Base-by-base conservation (phyloP, 225 moss, liverwort and hornwort genomes). In the Antitrichia curtipendula region DNA sequence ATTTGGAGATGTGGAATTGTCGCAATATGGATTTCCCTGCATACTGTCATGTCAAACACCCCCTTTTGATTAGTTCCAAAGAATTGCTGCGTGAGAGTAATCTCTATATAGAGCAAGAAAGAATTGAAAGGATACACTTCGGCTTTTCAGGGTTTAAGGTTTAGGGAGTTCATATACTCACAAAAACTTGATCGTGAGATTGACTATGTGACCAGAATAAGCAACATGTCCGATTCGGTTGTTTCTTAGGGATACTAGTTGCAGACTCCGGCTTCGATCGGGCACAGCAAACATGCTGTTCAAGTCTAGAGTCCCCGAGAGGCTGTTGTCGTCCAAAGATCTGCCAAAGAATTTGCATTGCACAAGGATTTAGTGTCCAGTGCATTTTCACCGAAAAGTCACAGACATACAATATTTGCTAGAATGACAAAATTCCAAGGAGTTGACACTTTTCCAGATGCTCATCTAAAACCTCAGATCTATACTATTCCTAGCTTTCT, bases 281-380 rank as follows among this genome's bases (percentile, higher is more conserved):
- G 83, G 32, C 34, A 47, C 36, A 71, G 68, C 87, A 28, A 84
- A 57, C 84, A 91, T 76, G 70, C 9, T 54, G 77, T 91, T 15
- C 21, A 91, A 16, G 41, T 91, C 87, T 36, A 88, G 74, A 58
- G 91, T 90, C 38, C 89, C 88, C 59, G 78, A 79, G 73, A 91
- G 66, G 29, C 66, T 52, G 78, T 91, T 90, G 74, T 89, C 28
- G 76, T 89, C 91, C 57, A 91, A 59, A 58, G 72, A 73, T 78
- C 88, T 91, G 86, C 65, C 91, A 86, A 82, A 68, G 31, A 47
- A 50, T 41, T 86, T 31, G 82, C 61, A 85, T 73, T 52, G n/a
- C 34, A 36, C 40, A 53, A 56, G 28, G 19, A 53, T 50, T n/a
- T 36, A 50, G 36, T 63, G 27, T n/a, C 56, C 25, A 50, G 38